Evolutionary conservation across 805 yeast genomes (phyloP).

Genomic region (Candida jianshihensis): DNA sequence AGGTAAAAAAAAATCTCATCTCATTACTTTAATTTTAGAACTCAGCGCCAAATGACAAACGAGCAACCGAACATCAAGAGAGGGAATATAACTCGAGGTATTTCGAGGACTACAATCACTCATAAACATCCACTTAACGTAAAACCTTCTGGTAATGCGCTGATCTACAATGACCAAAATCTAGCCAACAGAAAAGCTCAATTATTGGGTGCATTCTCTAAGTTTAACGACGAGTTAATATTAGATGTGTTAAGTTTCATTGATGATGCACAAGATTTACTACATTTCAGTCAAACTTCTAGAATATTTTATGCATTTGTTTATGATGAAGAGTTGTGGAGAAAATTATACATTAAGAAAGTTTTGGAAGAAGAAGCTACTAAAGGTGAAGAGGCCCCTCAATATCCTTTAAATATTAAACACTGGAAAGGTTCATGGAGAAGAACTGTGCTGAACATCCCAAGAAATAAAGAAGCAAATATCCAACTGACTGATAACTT

Average conservation of each 20-base stretch:
- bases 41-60: conserved; percentile 20
- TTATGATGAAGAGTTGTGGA: conserved; percentile 81
- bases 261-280: conserved; percentile 39
- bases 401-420: conserved; percentile 23
- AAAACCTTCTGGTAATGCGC: conserved; percentile 66
- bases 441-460: conserved; percentile 41
- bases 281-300: conserved; percentile 50
- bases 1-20: no score
- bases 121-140: conserved; percentile 65
- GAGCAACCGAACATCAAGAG: conserved; percentile 16
- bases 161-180: conserved; percentile 26
- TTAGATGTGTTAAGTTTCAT: conserved; percentile 45
- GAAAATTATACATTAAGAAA: conserved; percentile 39
- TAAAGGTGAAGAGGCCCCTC: conserved; percentile 8
- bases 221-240: conserved; percentile 58
- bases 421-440: conserved; percentile 84
- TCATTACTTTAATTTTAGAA: neutral
- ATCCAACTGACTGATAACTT: conserved; percentile 41
- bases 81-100: conserved; percentile 15
- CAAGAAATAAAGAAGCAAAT: conserved; percentile 32
- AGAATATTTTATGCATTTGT: conserved; percentile 64
- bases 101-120: conserved; percentile 24
- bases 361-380: conserved; percentile 11
- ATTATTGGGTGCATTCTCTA: conserved; percentile 47
- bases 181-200: conserved; percentile 8